phyloP scores from a whole-genome alignment of 202 grass and related monocot species.

The Panicum virgatum region DNA sequence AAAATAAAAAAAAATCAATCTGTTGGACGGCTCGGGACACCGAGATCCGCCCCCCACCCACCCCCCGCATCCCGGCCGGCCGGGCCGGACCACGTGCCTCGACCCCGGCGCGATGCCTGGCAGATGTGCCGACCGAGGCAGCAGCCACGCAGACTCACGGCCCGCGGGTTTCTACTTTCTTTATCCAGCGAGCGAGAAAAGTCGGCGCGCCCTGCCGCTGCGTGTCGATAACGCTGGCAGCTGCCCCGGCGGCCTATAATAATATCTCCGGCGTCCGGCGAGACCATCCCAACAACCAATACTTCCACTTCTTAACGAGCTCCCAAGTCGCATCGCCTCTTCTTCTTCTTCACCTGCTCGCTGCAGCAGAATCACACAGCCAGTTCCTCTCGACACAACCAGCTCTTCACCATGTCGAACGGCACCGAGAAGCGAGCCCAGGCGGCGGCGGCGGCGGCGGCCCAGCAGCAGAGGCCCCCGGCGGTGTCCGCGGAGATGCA shows the following conservation, averaged over 20 bases:
- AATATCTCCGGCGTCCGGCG: constrained; percentile 5
- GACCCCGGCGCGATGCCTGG: too few species aligned
- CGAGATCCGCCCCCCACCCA: neutral
- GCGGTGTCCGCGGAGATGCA: constrained; percentile 27
- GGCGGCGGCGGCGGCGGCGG: too few species aligned
- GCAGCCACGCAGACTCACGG: neutral
- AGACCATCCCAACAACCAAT: neutral
- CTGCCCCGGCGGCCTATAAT: neutral
- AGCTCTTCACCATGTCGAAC: constrained; percentile 43
- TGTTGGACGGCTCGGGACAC: too few species aligned
- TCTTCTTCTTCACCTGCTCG: too few species aligned
- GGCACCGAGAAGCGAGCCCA: constrained; percentile 5
- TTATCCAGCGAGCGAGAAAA: neutral
- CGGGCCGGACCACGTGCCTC: constrained; percentile 11
- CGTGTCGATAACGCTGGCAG: constrained; percentile 31
- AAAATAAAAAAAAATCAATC: too few species aligned
- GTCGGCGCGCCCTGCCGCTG: constrained; percentile 33
- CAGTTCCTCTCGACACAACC: neutral
- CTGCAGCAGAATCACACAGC: neutral
- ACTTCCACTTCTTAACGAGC: neutral
- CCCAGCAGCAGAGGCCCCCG: neutral
- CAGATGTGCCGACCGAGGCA: neutral
- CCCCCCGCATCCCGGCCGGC: neutral
- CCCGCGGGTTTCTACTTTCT: too few species aligned
- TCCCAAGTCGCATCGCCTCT: too few species aligned